A percentile compares a stretch with the other conserved stretches of the same genome.
Evolutionary conservation across 2,329 filamentous ascomycete species (phyloP).

Genomic region (Colletotrichum agaves): DNA sequence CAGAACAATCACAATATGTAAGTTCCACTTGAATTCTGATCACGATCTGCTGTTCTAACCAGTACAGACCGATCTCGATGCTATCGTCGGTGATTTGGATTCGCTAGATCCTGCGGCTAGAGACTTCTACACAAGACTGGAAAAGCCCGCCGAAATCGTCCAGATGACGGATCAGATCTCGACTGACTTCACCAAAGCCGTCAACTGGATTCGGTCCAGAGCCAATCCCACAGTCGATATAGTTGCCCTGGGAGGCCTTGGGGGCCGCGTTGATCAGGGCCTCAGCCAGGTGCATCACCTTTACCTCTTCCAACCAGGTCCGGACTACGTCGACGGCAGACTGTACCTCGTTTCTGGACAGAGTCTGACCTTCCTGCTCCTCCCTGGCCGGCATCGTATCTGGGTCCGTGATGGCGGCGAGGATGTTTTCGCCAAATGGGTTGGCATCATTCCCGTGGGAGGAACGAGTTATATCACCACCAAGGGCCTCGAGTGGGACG

Average conservation of each 20-base stretch:
- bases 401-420: constrained; percentile 65
- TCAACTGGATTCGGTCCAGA: constrained; percentile 64
- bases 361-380: constrained; percentile 85
- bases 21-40: neutral
- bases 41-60: neutral
- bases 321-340: constrained; percentile 61
- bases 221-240: constrained; percentile 64
- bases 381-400: constrained; percentile 74
- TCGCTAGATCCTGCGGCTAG: constrained; percentile 74
- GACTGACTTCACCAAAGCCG: constrained; percentile 91
- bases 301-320: constrained; percentile 68
- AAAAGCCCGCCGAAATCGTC: constrained; percentile 67
- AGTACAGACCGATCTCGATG: constrained; percentile 67
- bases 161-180: constrained; percentile 83
- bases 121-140: constrained; percentile 71
- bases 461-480: constrained; percentile 84
- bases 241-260: constrained; percentile 85
- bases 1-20: constrained; percentile 3
- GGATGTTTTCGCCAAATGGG: constrained; percentile 76
- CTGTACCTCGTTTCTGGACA: constrained; percentile 85
- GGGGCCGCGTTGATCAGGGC: constrained; percentile 92
- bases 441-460: constrained; percentile 87
- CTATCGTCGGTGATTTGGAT: constrained; percentile 92
- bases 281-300: constrained; percentile 90
- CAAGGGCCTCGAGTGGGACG: constrained; percentile 89